Base-by-base conservation (phyloP, 129 eudicot genomes). In the Arctium minus region DNA sequence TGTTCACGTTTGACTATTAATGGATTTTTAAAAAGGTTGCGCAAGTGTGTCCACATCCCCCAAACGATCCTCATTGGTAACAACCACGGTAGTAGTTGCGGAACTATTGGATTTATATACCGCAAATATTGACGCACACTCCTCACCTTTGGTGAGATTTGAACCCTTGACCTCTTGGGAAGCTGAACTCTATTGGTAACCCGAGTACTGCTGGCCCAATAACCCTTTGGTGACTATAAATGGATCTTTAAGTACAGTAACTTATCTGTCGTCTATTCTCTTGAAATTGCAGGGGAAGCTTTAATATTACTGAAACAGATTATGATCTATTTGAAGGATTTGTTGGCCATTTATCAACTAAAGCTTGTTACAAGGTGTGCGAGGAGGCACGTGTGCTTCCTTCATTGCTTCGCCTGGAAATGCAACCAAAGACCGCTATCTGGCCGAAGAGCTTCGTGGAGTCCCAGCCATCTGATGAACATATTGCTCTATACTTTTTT, bases 401-500 rank as follows among this genome's bases (percentile, higher is more conserved):
- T 11, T 81, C 89, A 31, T 53, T 79, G 82, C 88, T 93, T 76
- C 40, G 48, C 60, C 53, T 90, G 60, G 85, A 89, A 84, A 91
- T 89, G 91, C 83, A 84, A 81, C 87, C 97, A 5, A 91, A 80
- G 56, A 30, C 83, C 15, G 68, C 67, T 17, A 72, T 91, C 1
- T 90, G 95, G 97, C 97, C 95, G 3, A 83, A 84, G 77, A 84
- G 91, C 84, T 93, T 93, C 72, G 69, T 53, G 78, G 79, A 29
- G 22, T 46, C 83, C 42, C 75, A 79, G 17, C 97, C 95, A 3
- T 74, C 81, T 44, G 89, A 87, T 53, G 92, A 78, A 6, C 68
- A 72, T 37, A 93, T 93, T 50, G 97, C 86, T 40, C 83, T 93
- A 44, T 93, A 87, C 85, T 89, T 93, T 81, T 91, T 93, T 73